Conservation (phyloP, 2,329 filamentous ascomycete genomes). For the Exophiala sp. region DNA sequence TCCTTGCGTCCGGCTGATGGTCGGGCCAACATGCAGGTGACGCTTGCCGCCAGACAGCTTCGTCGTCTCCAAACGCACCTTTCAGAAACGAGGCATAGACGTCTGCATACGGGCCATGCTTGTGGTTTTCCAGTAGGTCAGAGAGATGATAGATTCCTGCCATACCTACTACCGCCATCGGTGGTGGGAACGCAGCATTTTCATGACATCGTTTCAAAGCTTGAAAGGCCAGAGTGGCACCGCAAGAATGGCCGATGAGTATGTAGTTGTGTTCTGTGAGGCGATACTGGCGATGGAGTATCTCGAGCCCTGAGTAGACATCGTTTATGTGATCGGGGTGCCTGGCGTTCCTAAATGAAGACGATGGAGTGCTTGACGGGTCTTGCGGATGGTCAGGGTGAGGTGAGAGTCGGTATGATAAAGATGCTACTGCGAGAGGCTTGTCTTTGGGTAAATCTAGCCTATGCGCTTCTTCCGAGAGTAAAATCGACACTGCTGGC, state of each 20-base stretch:
- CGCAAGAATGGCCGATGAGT: constrained; percentile 5
- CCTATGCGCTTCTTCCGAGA: background rate
- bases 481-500: background rate
- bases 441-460: background rate
- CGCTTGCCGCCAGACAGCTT: background rate
- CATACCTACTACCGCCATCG: background rate
- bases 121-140: constrained; percentile 1
- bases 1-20: background rate
- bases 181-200: background rate
- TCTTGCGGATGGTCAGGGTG: constrained; percentile 4
- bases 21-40: background rate
- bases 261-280: constrained; percentile 1
- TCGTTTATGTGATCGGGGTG: constrained; percentile 7
- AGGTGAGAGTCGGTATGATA: constrained; percentile 8
- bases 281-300: background rate
- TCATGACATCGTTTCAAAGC: background rate
- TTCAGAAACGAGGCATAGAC: constrained; percentile 3
- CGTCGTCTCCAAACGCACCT: constrained; percentile 1
- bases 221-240: constrained; percentile 6
- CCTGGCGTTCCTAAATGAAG: background rate
- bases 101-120: background rate
- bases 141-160: constrained; percentile 6
- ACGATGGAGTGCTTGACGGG: background rate
- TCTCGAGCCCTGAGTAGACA: background rate
- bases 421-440: background rate